A percentile compares a stretch with the other conserved stretches of the same genome.
Evolutionary conservation across 2,329 filamentous ascomycete species (phyloP).

Genomic region (Botrytis fragariae): DNA sequence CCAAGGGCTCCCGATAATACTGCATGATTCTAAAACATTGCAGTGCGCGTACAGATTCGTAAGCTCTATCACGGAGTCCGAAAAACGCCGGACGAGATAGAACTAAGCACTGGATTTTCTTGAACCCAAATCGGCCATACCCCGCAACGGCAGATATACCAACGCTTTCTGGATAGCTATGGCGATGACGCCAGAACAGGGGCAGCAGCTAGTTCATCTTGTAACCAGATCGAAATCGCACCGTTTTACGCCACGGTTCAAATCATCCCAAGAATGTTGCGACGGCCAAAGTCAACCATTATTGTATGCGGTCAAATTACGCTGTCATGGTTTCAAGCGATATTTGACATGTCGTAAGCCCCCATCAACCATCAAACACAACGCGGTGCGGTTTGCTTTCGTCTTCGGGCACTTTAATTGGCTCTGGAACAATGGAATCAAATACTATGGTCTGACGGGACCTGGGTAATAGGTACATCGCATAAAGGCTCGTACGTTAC

Average conservation of each 20-base stretch:
- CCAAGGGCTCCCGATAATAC: not conserved
- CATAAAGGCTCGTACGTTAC: too few species aligned
- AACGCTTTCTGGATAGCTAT: not conserved
- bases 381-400: too few species aligned
- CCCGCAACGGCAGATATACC: not conserved
- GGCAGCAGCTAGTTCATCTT: not conserved
- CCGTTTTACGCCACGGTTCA: too few species aligned
- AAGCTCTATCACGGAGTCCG: not conserved
- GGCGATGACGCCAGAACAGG: not conserved
- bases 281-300: too few species aligned
- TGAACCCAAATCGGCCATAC: not conserved
- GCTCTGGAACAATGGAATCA: not conserved
- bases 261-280: not conserved
- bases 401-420: not conserved
- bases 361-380: too few species aligned
- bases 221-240: not conserved
- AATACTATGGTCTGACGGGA: too few species aligned
- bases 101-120: not conserved
- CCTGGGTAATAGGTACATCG: too few species aligned
- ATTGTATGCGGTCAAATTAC: not conserved
- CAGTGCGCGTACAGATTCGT: not conserved
- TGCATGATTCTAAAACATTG: not conserved
- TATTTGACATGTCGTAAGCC: not conserved
- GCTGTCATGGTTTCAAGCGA: too few species aligned
- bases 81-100: too few species aligned